Base-by-base conservation (phyloP, 768 basidiomycete genomes). In the Naganishia kalamii region DNA sequence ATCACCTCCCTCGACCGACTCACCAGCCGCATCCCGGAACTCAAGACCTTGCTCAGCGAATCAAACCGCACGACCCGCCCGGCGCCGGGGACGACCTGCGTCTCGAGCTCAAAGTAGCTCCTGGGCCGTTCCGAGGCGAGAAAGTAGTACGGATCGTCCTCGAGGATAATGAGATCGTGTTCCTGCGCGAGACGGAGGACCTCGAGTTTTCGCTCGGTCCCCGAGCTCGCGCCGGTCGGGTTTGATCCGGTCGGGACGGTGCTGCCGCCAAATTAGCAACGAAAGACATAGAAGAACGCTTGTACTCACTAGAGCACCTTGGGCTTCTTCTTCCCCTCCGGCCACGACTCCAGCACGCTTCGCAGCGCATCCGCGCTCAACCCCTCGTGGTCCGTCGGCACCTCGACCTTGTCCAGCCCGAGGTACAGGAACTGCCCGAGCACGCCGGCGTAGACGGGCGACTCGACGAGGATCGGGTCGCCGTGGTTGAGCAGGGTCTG, bases 31-130 rank as follows among this genome's bases (percentile, higher is more conserved):
- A 76, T 63, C 65, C 80, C 79, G 21, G 77, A 78, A 46, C 75
- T 75, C 19, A 80, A 81, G 46, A 93, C 81, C 80, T 96, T 96
- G 62, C 88, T 90, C 61, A 94, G 81, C 73, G 88, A 90, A 74
- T 96, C 92, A 75, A 94, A 91, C 43, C 92, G 85, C 21, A 94
- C 70, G 41, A 94, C 90, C 13, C 87, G 84, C 2, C 92, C 92
- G 25, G 84, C 82, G 70, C 85, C 83, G 1, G 76, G 78, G 8
- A 83, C 81, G 68, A 84, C 83, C 60, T 85, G 82, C 13, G 80
- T 81, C 76, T 96, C 92, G 40, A 94, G 82, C 41, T 84, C 81
- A 73, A 93, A 92, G 78, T 92, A 94, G 0, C 87, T 89, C 0
- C 87, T 84, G 13, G 85, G 85, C 17, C 87, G 82, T 27, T 85